Percentiles rank a stretch among this genome's conserved stretches.
Evolutionary conservation across 2,329 filamentous ascomycete species (phyloP).

Genomic region (Ophiostoma tasmaniense): DNA sequence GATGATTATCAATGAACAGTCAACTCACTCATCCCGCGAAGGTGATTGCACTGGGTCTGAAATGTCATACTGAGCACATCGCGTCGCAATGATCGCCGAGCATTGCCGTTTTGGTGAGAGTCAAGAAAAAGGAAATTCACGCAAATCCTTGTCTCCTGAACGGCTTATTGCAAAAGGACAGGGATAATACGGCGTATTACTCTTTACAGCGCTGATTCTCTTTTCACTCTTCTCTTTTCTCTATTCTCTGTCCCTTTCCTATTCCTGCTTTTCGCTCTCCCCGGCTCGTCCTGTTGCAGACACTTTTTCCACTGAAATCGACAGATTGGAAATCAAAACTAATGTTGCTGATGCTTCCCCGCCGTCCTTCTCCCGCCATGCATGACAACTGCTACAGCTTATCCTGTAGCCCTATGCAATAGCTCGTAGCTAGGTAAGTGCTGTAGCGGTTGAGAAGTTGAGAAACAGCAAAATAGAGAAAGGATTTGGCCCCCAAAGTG

Average conservation of each 20-base stretch:
- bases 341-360: neutral
- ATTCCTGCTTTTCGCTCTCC: too few species aligned
- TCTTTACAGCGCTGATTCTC: neutral
- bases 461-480: neutral
- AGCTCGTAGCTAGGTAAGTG: neutral
- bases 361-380: neutral
- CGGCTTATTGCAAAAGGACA: neutral
- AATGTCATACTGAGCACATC: neutral
- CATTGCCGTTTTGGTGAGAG: neutral
- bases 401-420: neutral
- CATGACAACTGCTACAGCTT: neutral
- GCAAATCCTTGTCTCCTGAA: neutral
- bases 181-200: slow-evolving; percentile 2
- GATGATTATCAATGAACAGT: neutral
- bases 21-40: too few species aligned
- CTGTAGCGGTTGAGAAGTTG: neutral
- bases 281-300: neutral
- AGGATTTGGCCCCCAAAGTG: neutral
- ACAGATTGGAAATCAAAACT: neutral
- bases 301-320: neutral
- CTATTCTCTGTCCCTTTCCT: neutral
- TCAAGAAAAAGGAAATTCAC: neutral
- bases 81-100: neutral
- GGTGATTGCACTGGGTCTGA: too few species aligned
- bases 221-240: neutral